These are phyloP conservation scores for Cyanidiococcus yangmingshanensis DNA, from an alignment of 23 red algal species.

Conservation along the genomic window DNA sequence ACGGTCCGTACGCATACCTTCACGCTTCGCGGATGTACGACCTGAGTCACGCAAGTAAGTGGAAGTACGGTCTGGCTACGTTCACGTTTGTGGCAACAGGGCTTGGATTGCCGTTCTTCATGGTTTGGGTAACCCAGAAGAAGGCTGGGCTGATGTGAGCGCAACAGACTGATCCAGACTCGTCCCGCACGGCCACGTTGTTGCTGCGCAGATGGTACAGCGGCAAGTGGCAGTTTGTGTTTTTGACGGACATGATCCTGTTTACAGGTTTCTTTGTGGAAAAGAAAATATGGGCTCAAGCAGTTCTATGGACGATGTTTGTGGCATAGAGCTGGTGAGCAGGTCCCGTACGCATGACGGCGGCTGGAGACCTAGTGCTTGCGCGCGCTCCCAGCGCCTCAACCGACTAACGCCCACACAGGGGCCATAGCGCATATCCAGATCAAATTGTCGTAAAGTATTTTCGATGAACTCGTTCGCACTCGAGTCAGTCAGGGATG, in stretches of 20 bases:
- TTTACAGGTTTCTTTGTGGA: neutral
- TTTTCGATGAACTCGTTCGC: slow-evolving; percentile 14
- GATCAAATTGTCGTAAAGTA: slow-evolving; percentile 52
- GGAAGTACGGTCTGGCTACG: neutral
- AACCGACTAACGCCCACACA: slow-evolving; percentile 45
- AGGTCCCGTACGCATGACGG: slow-evolving; percentile 25
- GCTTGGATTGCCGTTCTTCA: slow-evolving; percentile 16
- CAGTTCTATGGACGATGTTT: neutral
- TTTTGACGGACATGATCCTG: too few species aligned
- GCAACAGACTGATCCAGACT: too few species aligned
- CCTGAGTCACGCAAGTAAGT: neutral
- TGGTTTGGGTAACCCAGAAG: neutral
- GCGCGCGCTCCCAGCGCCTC: slow-evolving; percentile 37
- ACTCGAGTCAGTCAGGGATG: neutral
- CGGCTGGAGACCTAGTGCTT: slow-evolving; percentile 30
- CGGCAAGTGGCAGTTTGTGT: too few species aligned
- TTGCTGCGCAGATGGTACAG: too few species aligned
- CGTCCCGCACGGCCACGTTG: too few species aligned
- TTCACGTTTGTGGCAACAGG: neutral
- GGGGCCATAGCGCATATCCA: slow-evolving; percentile 46
- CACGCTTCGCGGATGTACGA: slow-evolving; percentile 3
- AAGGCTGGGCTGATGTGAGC: too few species aligned
- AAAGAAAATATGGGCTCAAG: slow-evolving; percentile 5
- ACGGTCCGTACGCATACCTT: neutral
- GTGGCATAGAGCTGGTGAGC: slow-evolving; percentile 6